Evolutionary conservation across 306 rosid genomes (phyloP), one percentile per base, ranked within the genome.

Genomic region (Aeschynomene evenia): DNA sequence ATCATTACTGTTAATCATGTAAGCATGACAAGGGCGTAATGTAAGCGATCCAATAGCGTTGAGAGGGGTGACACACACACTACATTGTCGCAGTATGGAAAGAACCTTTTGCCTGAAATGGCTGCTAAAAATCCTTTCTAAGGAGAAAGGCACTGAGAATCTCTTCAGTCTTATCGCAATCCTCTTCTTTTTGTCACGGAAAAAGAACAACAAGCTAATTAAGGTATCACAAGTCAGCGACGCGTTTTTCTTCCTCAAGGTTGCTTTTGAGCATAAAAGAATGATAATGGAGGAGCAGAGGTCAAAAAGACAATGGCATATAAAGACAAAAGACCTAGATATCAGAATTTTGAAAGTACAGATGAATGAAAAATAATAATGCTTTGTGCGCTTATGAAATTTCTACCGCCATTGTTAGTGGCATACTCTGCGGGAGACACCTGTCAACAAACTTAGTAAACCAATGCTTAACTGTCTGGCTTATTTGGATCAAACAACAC

Each of bases 231-330:
- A 7, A 66, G 61, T 75, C 84, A 53, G 80, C 72, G 54, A 86
- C 85, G 85, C 85, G 85, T 86, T 80, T n/a, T 80, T 84, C 85
- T 71, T 77, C 50, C 14, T 19, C 68, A 26, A 40, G 42, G 62
- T 21, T 75, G 74, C 66, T 63, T 72, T 56, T 78, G 45, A 50
- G 34, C 19, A 43, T 49, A 14, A 9, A 39, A 7, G 0, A 50
- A 19, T 37, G 51, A 56, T 42, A 40, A 54, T 51, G 81, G 62
- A 18, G 46, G 61, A 65, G 52, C n/a, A 56, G 22, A 69, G 58
- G 85, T 72, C 74, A 77, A 68, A 74, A 73, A 78, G 82, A 72
- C 8, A 50, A 42, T 7, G 68, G 49, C 31, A 69, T 42, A 72
- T 34, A 76, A n/a, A 62, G 83, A 78, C 86, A 84, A 80, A n/a